Evolutionary conservation across 2,329 filamentous ascomycete species (phyloP), one percentile per base, ranked within the genome.

Genomic region (Aspergillus novofumigatus): DNA sequence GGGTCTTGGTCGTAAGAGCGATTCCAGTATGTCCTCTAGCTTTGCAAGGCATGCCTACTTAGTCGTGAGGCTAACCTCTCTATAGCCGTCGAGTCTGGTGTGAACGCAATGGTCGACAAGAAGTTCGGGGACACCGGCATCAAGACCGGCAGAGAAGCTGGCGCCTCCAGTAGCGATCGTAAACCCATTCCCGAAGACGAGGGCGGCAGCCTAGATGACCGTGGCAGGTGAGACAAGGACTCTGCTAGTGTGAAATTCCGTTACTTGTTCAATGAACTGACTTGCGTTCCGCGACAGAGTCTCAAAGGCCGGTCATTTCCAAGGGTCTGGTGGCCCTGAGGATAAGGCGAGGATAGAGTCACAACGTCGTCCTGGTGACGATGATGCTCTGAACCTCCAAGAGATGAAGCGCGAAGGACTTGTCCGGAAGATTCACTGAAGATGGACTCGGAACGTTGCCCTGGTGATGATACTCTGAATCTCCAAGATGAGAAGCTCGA

Each of bases 141-240:
- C n/a, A 68, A 71, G 49, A 76, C 75, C 35, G 76, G 75, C 28
- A 55, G 67, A 49, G 69, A 66, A 44, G 66, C 71, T 7, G 66
- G 63, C 23, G 65, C 69, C 4, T 69, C 74, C 3, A 70, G 69
- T 11, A 75, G 75, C 47, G 67, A 76, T 58, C 71, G 71, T 60
- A 72, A 68, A 51, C 69, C 71, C 8, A 75, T 78, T 29, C 75
- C 74, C 8, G 68, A 72, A 25, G 72, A 76, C 23, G 75, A 78
- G 56, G 76, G 76, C 44, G 76, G 76, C 7, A 69, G 61, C 41
- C 63, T 65, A 14, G 74, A 77, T 61, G 72, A 70, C 56, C 67
- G 71, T 28, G 69, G 72, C 56, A 64, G 72, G 72, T 76, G 54
- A 65, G 72, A 26, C 21, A 17, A 17, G 32, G 14, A 8, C 32